Evolutionary conservation across 768 basidiomycete species (phyloP).

Genomic region (Dacryopinax spathularia): DNA sequence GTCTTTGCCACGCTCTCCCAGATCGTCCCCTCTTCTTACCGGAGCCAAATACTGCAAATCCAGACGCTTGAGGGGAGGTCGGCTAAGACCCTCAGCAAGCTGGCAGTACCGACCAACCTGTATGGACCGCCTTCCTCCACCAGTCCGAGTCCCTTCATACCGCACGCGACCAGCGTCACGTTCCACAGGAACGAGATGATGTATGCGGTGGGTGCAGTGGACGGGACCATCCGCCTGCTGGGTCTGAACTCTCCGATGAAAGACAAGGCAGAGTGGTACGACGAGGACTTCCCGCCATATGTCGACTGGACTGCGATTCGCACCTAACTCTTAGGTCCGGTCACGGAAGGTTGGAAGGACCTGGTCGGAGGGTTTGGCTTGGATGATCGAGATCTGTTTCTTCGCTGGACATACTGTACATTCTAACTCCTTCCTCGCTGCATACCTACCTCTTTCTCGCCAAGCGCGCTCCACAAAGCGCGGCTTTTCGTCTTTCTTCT

Average conservation of each 20-base stretch:
- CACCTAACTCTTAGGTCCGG: neutral
- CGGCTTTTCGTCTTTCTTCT: neutral
- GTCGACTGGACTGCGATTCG: neutral
- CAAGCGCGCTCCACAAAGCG: neutral
- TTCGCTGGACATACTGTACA: neutral
- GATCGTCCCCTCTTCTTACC: conserved; percentile 45
- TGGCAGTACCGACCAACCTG: conserved; percentile 42
- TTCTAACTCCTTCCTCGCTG: neutral
- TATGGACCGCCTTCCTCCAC: conserved; percentile 33
- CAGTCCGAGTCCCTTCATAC: conserved; percentile 36
- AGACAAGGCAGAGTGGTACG: neutral
- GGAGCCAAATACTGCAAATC: conserved; percentile 47
- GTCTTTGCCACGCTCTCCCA: conserved; percentile 61
- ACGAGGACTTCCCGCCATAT: conserved; percentile 2
- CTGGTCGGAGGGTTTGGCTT: too few species aligned
- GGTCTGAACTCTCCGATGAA: conserved; percentile 2
- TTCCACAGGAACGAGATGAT: conserved; percentile 86
- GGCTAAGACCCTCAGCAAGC: conserved; percentile 29
- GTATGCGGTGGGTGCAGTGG: conserved; percentile 55
- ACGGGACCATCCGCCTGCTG: conserved; percentile 34
- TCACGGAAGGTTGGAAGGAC: too few species aligned
- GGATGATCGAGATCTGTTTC: neutral
- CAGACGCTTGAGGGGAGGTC: conserved; percentile 37
- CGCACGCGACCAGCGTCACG: conserved; percentile 45
- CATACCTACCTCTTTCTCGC: neutral